Evolutionary conservation across 2,329 filamentous ascomycete species (phyloP).

Genomic region (Colletotrichum musicola): DNA sequence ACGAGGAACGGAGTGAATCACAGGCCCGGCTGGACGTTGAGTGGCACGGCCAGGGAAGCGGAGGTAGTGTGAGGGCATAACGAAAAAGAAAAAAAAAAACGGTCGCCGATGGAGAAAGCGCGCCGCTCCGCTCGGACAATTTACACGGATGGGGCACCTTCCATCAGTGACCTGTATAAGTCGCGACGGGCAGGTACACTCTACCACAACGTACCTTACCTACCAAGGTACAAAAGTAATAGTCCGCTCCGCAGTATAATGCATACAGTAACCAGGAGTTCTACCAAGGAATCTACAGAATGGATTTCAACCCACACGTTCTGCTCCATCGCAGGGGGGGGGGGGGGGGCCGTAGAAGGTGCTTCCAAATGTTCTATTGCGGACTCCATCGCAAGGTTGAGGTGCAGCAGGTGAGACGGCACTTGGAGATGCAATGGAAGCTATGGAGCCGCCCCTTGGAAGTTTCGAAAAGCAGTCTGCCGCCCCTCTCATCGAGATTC

Average conservation of each 20-base stretch:
- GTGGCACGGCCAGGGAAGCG: background rate
- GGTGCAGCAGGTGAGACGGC: conserved; percentile 19
- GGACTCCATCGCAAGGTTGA: conserved; percentile 2
- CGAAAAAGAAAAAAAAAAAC: background rate
- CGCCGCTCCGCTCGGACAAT: conserved; percentile 26
- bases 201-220: no score
- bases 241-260: no score
- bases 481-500: conserved; percentile 6
- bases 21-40: conserved; percentile 5
- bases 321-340: conserved; percentile 11
- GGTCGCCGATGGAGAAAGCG: conserved; percentile 2
- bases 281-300: no score
- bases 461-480: conserved; percentile 12
- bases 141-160: conserved; percentile 4
- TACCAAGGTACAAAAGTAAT: no score
- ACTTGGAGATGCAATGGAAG: conserved; percentile 36
- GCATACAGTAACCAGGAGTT: no score
- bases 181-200: background rate
- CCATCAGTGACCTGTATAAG: background rate
- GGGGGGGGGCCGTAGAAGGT: background rate
- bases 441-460: conserved; percentile 26
- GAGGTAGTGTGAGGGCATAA: background rate
- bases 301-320: no score
- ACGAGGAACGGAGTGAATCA: conserved; percentile 8
- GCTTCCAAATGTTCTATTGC: conserved; percentile 9